Base-by-base conservation (phyloP, 2,329 filamentous ascomycete species). In the Penicillium janthinellum region DNA sequence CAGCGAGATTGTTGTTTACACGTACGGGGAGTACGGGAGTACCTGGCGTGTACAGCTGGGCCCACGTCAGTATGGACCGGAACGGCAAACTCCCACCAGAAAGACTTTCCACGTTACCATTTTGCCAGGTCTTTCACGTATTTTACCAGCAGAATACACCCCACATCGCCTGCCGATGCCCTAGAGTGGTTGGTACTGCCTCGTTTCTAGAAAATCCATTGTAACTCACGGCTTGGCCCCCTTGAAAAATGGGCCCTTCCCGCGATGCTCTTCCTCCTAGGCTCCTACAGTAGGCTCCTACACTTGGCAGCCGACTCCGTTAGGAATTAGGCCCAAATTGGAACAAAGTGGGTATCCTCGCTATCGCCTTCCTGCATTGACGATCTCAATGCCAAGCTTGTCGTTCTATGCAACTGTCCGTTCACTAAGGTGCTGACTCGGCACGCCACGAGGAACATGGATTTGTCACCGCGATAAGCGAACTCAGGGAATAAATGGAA, bases 1-100 rank as follows among this genome's bases (percentile, higher is more conserved):
- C 45, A 58, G 35, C 49, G 45, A 38, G 54, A 60, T 53, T 67
- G 57, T 53, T 67, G 65, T 66, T 67, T 67, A 66, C 64, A 60
- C 39, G 49, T 41, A 39, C 17, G 22, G 34, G 22, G 22, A 22
- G 22, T 22, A 22, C 22, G 22, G 22, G 20, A 48, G 56, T 59
- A 61, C 58, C 56, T 53, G 38, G 38, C 60, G 41, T 44, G 58
- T 58, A 56, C 55, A 48, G 39, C 51, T 54, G 48, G 58, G 58
- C 58, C 58, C 56, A 20, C 31, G 4, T 28, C n/a, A 55, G 20
- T 56, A 45, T 58, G 58, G 34, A 45, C 39, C 14, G 56, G 53
- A 54, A 60, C 52, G 12, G 12, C 42, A 6, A 45, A 45, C 11
- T 45, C 42, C 42, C 22, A 28, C 50, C 58, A 59, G 4, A 59